Evolutionary conservation across 345 rosid genomes (phyloP).

Genomic region (Passiflora organensis): DNA sequence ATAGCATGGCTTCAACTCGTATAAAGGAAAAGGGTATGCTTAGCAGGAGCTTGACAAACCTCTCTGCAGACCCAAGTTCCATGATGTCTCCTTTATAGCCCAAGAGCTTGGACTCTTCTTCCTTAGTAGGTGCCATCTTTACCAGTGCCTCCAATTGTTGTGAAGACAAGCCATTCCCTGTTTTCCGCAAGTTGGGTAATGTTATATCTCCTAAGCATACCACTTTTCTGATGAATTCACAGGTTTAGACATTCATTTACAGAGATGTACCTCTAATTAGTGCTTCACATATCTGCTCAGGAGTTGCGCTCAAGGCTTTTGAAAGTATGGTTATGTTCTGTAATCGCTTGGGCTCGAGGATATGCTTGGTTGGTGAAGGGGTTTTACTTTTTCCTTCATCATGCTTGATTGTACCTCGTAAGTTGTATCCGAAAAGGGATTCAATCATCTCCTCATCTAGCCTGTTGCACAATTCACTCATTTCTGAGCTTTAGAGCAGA

Average conservation of each 20-base stretch:
- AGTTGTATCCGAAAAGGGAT: constrained; percentile 83
- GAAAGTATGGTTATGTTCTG: constrained; percentile 91
- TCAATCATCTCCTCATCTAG: constrained; percentile 98
- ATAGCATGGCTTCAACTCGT: constrained; percentile 88
- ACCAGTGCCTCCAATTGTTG: constrained; percentile 89
- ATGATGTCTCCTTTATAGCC: constrained; percentile 64
- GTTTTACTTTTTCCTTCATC: constrained; percentile 76
- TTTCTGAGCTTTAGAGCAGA: neutral
- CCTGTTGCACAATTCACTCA: constrained; percentile 30
- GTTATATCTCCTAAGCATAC: neutral
- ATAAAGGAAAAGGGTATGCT: constrained; percentile 62
- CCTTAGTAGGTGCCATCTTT: constrained; percentile 88
- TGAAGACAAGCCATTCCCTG: constrained; percentile 68
- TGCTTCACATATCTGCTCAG: constrained; percentile 77
- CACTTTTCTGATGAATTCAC: no score
- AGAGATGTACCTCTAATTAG: constrained; percentile 63
- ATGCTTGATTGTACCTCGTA: constrained; percentile 45
- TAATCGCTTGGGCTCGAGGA: constrained; percentile 85
- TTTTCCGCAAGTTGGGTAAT: neutral
- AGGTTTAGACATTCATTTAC: no score
- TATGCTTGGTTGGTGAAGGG: constrained; percentile 88
- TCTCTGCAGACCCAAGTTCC: constrained; percentile 87
- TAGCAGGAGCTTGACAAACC: constrained; percentile 53
- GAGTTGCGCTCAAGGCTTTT: constrained; percentile 63
- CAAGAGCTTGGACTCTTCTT: constrained; percentile 70